Conservation (phyloP, 2,329 filamentous ascomycete species). For the Tympanopsis confertula region DNA sequence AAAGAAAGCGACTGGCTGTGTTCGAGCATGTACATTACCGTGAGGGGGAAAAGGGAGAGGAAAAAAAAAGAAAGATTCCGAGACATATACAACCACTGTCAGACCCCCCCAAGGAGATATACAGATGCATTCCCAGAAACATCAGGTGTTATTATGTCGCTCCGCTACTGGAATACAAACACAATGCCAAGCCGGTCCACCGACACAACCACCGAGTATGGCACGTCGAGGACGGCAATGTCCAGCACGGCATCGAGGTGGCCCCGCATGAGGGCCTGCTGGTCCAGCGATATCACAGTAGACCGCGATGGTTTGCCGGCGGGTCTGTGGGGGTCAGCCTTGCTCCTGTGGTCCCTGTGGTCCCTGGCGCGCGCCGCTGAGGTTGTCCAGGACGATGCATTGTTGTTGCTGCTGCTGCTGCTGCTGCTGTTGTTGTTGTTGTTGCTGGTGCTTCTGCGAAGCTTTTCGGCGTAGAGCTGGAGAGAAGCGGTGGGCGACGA, state of each 20-base stretch:
- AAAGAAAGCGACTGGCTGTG: no score
- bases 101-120: no score
- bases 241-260: conserved; percentile 84
- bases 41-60: no score
- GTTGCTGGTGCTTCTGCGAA: conserved; percentile 25
- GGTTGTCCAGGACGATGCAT: conserved; percentile 6
- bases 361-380: conserved; percentile 2
- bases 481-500: conserved; percentile 51
- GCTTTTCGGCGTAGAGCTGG: conserved; percentile 54
- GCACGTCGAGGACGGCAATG: conserved; percentile 75
- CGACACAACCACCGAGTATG: conserved; percentile 86
- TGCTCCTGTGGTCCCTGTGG: conserved; percentile 13
- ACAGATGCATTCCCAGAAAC: no score
- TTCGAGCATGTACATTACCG: no score
- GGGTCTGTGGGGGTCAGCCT: conserved; percentile 17
- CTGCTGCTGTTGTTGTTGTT: conserved; percentile 15
- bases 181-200: conserved; percentile 82
- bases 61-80: no score
- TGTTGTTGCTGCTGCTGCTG: conserved; percentile 7
- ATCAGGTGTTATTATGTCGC: no score
- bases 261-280: conserved; percentile 73
- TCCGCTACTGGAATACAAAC: conserved; percentile 58
- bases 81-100: no score
- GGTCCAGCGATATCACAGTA: conserved; percentile 77
- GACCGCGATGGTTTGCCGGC: conserved; percentile 49